Evolutionary conservation across 306 rosid genomes (phyloP).

Genomic region (Parietaria judaica): DNA sequence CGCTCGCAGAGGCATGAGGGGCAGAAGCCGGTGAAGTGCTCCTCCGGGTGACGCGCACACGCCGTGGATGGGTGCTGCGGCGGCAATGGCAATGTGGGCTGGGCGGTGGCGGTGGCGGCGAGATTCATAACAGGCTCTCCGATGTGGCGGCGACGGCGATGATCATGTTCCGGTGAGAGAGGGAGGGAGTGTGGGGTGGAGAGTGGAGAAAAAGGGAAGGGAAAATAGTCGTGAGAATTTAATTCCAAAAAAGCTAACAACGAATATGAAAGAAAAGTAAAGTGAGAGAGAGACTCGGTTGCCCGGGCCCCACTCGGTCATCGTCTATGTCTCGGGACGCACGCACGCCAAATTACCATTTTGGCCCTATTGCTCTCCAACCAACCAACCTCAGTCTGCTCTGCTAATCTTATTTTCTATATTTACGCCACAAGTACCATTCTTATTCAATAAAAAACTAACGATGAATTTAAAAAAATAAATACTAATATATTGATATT

Average conservation of each 20-base stretch:
- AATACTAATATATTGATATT: too few species aligned
- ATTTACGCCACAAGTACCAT: background rate
- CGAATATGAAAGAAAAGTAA: background rate
- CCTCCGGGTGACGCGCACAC: constrained; percentile 80
- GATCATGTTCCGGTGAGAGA: constrained; percentile 48
- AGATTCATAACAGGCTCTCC: constrained; percentile 72
- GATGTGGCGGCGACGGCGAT: constrained; percentile 2
- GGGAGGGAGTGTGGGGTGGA: constrained; percentile 37
- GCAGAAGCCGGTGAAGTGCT: constrained; percentile 89
- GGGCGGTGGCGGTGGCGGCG: constrained; percentile 31
- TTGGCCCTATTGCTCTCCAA: constrained; percentile 11
- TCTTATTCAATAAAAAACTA: background rate
- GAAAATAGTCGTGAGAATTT: constrained; percentile 2
- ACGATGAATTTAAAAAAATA: background rate
- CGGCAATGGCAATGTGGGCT: constrained; percentile 47
- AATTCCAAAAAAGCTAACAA: constrained; percentile 15
- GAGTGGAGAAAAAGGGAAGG: constrained; percentile 24
- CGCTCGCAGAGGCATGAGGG: constrained; percentile 99
- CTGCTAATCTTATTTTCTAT: background rate
- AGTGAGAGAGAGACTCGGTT: background rate
- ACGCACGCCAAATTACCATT: constrained; percentile 22
- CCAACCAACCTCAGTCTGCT: constrained; percentile 19
- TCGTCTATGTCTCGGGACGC: constrained; percentile 15
- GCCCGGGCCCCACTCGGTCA: background rate
- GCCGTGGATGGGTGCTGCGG: constrained; percentile 74